Percentiles rank a stretch among this genome's conserved stretches.
Evolutionary conservation across 202 grass and related monocot species (phyloP).

Genomic region (Schoenoplectus tabernaemontani): DNA sequence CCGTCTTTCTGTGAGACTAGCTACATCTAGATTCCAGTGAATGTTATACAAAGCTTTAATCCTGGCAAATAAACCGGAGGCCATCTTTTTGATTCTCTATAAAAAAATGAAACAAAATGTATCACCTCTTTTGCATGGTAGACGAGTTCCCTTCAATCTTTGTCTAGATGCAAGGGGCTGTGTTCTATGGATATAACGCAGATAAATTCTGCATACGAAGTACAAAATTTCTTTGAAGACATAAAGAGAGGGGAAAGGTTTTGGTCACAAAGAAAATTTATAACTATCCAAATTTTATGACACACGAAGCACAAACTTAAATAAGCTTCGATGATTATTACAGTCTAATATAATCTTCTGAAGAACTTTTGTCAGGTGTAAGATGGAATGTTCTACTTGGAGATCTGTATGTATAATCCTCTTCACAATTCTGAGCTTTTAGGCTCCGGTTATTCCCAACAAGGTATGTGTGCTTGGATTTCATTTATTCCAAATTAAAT

Average conservation of each 20-base stretch:
- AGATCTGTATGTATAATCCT: background rate
- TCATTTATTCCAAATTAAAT: background rate
- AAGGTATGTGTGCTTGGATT: slow-evolving; percentile 5
- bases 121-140: slow-evolving; percentile 7
- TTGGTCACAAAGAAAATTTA: background rate
- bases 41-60: background rate
- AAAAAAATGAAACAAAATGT: background rate
- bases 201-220: slow-evolving; percentile 12
- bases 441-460: slow-evolving; percentile 12
- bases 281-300: background rate
- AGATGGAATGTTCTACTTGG: background rate
- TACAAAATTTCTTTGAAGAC: background rate
- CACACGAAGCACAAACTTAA: background rate
- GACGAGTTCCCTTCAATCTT: background rate
- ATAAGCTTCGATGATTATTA: slow-evolving; percentile 8
- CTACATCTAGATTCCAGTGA: background rate
- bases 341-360: background rate
- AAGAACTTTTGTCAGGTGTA: background rate
- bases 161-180: background rate
- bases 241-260: background rate
- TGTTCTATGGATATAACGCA: slow-evolving; percentile 4
- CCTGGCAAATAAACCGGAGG: background rate
- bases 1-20: background rate
- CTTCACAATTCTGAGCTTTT: background rate
- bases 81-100: slow-evolving; percentile 12